Conservation (phyloP, 345 rosid species). For the Punica granatum region DNA sequence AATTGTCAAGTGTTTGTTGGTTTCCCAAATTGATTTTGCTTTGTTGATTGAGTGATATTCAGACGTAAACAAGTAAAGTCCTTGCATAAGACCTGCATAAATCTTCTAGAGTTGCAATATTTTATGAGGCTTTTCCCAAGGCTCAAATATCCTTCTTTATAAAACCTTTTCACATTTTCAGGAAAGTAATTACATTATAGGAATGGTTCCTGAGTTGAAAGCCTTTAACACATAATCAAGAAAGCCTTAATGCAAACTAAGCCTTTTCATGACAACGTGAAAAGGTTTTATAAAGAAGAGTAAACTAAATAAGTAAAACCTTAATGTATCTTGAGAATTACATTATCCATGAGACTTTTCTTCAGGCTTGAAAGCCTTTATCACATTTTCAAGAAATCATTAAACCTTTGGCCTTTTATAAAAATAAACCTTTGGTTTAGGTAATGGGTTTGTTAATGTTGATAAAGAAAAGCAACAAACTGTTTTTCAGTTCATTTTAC, state of each 20-base stretch:
- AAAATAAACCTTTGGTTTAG: too few species aligned
- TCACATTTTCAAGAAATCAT: background rate
- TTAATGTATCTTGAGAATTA: background rate
- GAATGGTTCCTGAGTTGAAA: too few species aligned
- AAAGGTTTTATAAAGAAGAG: background rate
- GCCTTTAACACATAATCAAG: too few species aligned
- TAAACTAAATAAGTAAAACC: background rate
- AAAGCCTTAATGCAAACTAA: too few species aligned
- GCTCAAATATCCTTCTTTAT: background rate
- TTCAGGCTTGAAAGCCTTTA: background rate
- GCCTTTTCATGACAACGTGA: too few species aligned
- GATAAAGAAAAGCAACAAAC: background rate
- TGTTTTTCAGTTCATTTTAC: background rate
- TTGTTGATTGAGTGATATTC: background rate
- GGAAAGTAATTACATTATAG: background rate
- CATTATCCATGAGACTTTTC: background rate
- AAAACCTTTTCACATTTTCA: background rate
- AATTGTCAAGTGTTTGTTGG: background rate
- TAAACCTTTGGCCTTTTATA: too few species aligned
- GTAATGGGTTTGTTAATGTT: background rate
- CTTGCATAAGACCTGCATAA: background rate
- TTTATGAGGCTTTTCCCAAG: background rate
- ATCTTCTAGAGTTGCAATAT: background rate
- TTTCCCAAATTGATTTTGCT: background rate
- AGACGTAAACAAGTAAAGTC: background rate